Percentiles rank a stretch among this genome's conserved stretches.
Conservation (phyloP, 257 asterid genomes). For the Phtheirospermum japonicum region DNA sequence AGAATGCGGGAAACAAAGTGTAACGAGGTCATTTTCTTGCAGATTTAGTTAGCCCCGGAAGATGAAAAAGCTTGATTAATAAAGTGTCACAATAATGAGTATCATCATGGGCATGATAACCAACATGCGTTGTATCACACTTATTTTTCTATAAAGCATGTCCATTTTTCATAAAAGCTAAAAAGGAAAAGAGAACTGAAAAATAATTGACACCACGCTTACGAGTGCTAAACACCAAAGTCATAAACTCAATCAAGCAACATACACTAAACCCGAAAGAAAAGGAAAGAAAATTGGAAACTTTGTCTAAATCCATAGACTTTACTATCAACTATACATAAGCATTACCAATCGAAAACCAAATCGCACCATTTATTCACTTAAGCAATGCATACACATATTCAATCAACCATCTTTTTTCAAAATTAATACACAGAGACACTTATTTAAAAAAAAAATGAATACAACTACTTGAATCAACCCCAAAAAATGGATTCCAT, state of each 20-base stretch:
- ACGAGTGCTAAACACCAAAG: slow-evolving; percentile 13
- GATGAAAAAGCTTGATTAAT: slow-evolving; percentile 9
- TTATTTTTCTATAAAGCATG: slow-evolving; percentile 12
- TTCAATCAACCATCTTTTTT: too few relatives aligned
- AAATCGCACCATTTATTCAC: background rate
- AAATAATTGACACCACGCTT: slow-evolving; percentile 8
- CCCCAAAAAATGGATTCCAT: too few relatives aligned
- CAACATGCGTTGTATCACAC: background rate
- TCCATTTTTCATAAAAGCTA: slow-evolving; percentile 8
- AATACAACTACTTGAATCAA: too few relatives aligned
- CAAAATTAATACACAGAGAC: too few relatives aligned
- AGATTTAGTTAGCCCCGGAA: background rate
- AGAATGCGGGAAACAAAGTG: slow-evolving; percentile 24
- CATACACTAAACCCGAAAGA: too few relatives aligned
- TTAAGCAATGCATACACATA: too few relatives aligned
- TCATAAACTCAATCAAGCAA: background rate
- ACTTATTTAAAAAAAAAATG: too few relatives aligned
- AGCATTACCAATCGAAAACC: background rate
- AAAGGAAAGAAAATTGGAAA: too few relatives aligned
- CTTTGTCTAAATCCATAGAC: too few relatives aligned
- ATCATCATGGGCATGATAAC: background rate
- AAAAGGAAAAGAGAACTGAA: slow-evolving; percentile 1
- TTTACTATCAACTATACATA: too few relatives aligned
- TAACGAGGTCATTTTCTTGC: background rate
- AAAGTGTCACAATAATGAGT: background rate